A percentile compares a stretch with the other conserved stretches of the same genome.
Conservation (phyloP, 2,329 filamentous ascomycete species). For the Botrytis aclada region DNA sequence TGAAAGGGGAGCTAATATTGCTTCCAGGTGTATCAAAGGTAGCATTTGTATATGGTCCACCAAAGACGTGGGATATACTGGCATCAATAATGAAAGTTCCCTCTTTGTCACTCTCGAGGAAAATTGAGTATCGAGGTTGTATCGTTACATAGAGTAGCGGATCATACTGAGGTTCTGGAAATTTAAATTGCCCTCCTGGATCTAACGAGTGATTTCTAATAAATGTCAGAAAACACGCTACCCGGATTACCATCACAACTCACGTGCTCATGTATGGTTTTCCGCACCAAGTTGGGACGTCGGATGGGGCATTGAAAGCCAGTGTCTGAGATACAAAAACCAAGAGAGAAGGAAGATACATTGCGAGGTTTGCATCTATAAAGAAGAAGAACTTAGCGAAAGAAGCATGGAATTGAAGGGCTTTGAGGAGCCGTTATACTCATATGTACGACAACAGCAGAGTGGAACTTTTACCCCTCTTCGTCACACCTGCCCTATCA, state of each 20-base stretch:
- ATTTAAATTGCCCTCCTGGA: constrained; percentile 47
- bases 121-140: constrained; percentile 48
- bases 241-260: constrained; percentile 20
- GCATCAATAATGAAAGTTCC: constrained; percentile 46
- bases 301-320: constrained; percentile 30
- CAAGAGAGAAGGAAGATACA: neutral
- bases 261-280: constrained; percentile 46
- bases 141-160: constrained; percentile 45
- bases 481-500: neutral
- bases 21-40: constrained; percentile 25
- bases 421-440: neutral
- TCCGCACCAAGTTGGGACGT: constrained; percentile 40
- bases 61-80: constrained; percentile 41
- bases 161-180: constrained; percentile 40
- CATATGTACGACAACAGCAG: neutral
- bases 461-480: constrained; percentile 15
- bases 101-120: constrained; percentile 42
- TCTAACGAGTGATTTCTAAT: constrained; percentile 45
- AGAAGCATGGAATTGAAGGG: neutral
- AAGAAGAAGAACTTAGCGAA: neutral
- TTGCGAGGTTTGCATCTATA: neutral
- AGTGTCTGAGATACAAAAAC: neutral
- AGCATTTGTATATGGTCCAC: constrained; percentile 36
- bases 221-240: neutral
- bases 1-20: constrained; percentile 23